Base-by-base conservation (phyloP, 2,329 filamentous ascomycete species). In the Sclerotinia trifoliorum region DNA sequence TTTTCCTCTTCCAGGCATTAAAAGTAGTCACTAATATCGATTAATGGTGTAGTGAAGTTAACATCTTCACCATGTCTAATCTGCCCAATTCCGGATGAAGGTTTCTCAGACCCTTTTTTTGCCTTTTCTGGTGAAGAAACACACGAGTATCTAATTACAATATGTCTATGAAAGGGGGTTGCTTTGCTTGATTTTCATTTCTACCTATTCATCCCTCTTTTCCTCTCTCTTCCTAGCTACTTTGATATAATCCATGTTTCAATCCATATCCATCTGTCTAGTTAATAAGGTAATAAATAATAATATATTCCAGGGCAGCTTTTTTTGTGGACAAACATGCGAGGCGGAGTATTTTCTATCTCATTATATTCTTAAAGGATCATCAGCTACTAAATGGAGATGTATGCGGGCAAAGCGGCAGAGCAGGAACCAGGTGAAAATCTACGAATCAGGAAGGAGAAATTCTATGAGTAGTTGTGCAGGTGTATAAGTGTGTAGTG, bases 361-460 rank as follows among this genome's bases (percentile, higher is more conserved):
- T 52, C 24, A 13, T 64, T 58, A 29, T 29, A 11, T 26, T 54
- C 29, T 19, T 32, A 52, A 57, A 56, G 63, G 63, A 65, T 65
- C 63, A 24, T 56, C 49, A 44, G 49, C 62, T 55, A 44, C 24
- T n/a, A 44, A 26, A 55, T 65, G 48, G 48, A 29, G n/a, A 44
- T 65, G 21, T 44, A 54, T 65, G 62, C 62, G 35, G 62, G 35
- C 62, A 55, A 49, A 56, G 62, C 62, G 62, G 51, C 62, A 65
- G 62, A 65, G 62, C 35, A 44, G 62, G 55, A 65, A 54, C 24
- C 32, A 42, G 44, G 32, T 54, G 51, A 32, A 65, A 57, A 57
- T 46, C 56, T 49, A 61, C 65, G 49, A 62, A 67, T 67, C 65
- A 63, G 56, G 65, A 62, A 54, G 35, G 56, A 39, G 48, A 4